These are phyloP conservation scores for Detonula confervacea DNA, from an alignment of 352 stramenopile species.

Conservation along the genomic window DNA sequence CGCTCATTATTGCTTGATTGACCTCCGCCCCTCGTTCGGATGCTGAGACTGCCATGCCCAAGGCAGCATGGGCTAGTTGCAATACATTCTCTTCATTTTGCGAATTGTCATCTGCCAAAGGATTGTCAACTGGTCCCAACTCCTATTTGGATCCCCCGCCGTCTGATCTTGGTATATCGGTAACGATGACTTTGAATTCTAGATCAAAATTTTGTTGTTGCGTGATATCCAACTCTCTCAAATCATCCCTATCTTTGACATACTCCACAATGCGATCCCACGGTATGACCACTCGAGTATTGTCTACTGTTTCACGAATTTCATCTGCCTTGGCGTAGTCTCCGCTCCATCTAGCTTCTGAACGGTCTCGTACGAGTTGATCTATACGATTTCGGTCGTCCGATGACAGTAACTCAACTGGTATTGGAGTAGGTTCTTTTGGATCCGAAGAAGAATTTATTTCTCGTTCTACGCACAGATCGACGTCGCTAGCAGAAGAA, in stretches of 20 bases:
- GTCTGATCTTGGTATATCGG: constrained; percentile 61
- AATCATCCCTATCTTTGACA: not conserved
- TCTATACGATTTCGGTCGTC: constrained; percentile 31
- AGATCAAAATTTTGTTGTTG: not conserved
- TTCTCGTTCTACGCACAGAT: not conserved
- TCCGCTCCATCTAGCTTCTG: constrained; percentile 55
- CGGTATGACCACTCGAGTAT: constrained; percentile 30
- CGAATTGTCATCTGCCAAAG: not conserved
- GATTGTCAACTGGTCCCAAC: constrained; percentile 27
- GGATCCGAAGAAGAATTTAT: not conserved
- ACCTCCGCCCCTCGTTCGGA: constrained; percentile 42
- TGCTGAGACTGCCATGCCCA: constrained; percentile 55
- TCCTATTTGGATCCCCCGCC: constrained; percentile 64
- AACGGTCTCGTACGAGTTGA: constrained; percentile 51
- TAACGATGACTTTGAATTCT: constrained; percentile 49
- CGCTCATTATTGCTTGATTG: constrained; percentile 22
- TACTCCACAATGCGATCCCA: constrained; percentile 12
- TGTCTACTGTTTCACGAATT: constrained; percentile 43
- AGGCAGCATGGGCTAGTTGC: constrained; percentile 66
- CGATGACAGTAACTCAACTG: constrained; percentile 9
- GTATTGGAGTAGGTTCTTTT: not conserved
- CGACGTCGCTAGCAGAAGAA: not conserved
- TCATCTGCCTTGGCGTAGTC: constrained; percentile 61
- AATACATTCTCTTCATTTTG: constrained; percentile 54
- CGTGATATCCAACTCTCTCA: not conserved